Conservation (phyloP, 768 basidiomycete genomes). For the Termitomyces sp. region DNA sequence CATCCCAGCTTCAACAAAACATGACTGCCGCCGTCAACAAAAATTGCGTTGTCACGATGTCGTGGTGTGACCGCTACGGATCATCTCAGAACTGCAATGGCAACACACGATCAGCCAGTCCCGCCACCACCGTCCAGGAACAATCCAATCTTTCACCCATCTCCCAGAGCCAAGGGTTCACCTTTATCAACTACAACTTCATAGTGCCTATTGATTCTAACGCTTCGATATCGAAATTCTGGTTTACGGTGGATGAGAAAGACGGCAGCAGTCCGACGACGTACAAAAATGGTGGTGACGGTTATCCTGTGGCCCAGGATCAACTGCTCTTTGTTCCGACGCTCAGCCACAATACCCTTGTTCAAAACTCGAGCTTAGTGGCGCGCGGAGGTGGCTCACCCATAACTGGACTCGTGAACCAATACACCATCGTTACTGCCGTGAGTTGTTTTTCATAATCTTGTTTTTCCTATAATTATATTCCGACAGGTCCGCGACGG, state of each 20-base stretch:
- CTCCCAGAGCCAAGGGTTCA: constrained; percentile 28
- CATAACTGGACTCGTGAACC: constrained; percentile 18
- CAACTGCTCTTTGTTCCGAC: constrained; percentile 38
- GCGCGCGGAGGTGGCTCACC: constrained; percentile 22
- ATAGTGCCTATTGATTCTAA: constrained; percentile 35
- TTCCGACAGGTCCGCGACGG: constrained; percentile 21
- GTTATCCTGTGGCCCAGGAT: constrained; percentile 41
- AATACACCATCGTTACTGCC: constrained; percentile 22
- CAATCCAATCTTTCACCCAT: constrained; percentile 34
- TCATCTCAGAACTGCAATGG: constrained; percentile 27
- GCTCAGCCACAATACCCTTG: constrained; percentile 26
- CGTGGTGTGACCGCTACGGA: constrained; percentile 40
- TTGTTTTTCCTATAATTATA: not conserved
- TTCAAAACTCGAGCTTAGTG: constrained; percentile 10
- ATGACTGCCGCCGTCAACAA: constrained; percentile 29
- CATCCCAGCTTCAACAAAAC: constrained; percentile 29
- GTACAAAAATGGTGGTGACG: constrained; percentile 38
- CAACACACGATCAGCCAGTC: constrained; percentile 27
- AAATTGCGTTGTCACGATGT: constrained; percentile 36
- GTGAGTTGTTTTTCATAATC: constrained; percentile 12
- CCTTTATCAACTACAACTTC: constrained; percentile 39
- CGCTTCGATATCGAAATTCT: constrained; percentile 43
- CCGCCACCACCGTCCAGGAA: constrained; percentile 26
- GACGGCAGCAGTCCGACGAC: constrained; percentile 32
- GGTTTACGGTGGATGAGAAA: constrained; percentile 45